phyloP scores from a whole-genome alignment of 257 asterid genomes.

The Datura wrightii region DNA sequence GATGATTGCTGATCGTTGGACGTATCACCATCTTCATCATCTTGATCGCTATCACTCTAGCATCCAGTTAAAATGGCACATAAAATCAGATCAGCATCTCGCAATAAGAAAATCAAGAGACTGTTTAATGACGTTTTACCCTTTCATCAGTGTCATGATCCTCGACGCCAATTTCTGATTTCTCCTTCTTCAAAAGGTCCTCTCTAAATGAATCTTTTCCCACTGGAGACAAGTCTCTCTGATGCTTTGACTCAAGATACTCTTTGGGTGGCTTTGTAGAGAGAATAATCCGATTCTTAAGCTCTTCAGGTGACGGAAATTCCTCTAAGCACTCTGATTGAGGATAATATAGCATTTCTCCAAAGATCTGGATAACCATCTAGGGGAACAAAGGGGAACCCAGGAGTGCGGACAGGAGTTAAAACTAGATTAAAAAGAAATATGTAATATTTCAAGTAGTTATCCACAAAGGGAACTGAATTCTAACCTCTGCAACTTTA shows the following conservation, averaged over 20 bases:
- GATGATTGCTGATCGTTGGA: conserved; percentile 42
- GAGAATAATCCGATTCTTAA: conserved; percentile 74
- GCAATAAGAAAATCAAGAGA: conserved; percentile 24
- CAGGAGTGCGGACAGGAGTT: not conserved
- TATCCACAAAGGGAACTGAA: not conserved
- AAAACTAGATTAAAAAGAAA: not conserved
- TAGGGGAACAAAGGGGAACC: conserved; percentile 30
- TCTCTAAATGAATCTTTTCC: conserved; percentile 62
- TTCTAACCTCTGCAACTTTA: conserved; percentile 83
- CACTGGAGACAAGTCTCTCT: conserved; percentile 50
- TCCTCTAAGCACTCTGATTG: conserved; percentile 63
- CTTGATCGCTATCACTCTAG: conserved; percentile 48
- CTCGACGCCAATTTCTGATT: conserved; percentile 29
- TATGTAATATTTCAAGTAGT: not conserved
- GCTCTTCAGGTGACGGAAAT: conserved; percentile 82
- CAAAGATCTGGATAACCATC: conserved; percentile 83
- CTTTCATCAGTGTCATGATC: conserved; percentile 43
- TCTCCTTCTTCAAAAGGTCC: conserved; percentile 44
- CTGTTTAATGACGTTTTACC: conserved; percentile 41
- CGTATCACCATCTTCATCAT: conserved; percentile 58
- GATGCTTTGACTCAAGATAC: conserved; percentile 60
- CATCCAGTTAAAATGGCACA: conserved; percentile 26
- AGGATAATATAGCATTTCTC: conserved; percentile 82
- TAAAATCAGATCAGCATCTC: conserved; percentile 10
- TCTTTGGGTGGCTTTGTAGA: conserved; percentile 96